Conservation (phyloP, 2,329 filamentous ascomycete species). For the Hymenoscyphus infarciens region DNA sequence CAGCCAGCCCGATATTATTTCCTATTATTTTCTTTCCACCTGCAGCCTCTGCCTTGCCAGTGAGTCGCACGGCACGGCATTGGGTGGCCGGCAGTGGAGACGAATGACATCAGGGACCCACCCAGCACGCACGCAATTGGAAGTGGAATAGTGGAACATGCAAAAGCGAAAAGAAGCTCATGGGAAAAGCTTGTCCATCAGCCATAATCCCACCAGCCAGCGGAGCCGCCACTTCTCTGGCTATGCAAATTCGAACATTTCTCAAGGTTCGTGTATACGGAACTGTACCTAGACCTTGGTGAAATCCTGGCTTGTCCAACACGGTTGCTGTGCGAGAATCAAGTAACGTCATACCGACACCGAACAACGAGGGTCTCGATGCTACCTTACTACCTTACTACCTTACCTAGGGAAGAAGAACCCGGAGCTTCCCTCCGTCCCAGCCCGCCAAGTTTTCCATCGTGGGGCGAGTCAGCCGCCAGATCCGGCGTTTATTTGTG, state of each 20-base stretch:
- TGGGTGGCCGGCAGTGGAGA: neutral
- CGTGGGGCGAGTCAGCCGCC: neutral
- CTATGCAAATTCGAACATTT: neutral
- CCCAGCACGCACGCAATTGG: neutral
- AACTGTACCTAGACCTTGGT: too few relatives aligned
- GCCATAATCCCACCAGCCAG: neutral
- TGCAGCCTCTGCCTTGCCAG: neutral
- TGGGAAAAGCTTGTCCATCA: neutral
- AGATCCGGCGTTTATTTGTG: too few relatives aligned
- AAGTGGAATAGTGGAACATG: too few relatives aligned
- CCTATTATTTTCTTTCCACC: too few relatives aligned
- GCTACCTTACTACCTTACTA: too few relatives aligned
- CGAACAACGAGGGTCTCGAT: too few relatives aligned
- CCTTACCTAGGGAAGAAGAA: too few relatives aligned
- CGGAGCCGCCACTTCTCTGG: neutral
- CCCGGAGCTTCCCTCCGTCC: neutral
- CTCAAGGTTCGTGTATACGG: too few relatives aligned
- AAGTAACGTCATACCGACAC: too few relatives aligned
- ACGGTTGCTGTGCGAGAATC: too few relatives aligned
- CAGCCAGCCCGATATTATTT: neutral
- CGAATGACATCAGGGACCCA: neutral
- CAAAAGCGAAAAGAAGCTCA: neutral
- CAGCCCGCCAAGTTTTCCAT: neutral
- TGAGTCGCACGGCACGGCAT: neutral
- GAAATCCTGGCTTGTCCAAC: too few relatives aligned